A percentile compares a stretch with the other conserved stretches of the same genome.
Evolutionary conservation across 108 stramenopile genomes (phyloP).

Genomic region (Chaetoceros muelleri): DNA sequence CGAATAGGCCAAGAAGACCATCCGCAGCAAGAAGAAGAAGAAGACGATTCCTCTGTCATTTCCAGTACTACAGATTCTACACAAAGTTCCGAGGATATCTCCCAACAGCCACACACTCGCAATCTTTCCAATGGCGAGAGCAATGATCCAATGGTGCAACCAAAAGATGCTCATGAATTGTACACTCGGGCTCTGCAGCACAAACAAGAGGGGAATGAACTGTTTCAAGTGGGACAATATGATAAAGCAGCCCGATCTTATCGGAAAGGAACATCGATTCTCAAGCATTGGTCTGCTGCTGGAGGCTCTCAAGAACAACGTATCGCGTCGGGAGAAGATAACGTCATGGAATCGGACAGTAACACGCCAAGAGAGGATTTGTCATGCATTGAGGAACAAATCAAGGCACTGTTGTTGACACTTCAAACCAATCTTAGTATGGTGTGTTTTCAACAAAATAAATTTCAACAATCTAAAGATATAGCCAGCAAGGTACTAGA

Average conservation of each 20-base stretch:
- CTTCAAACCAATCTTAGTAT: conserved; percentile 74
- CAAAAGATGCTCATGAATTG: not conserved
- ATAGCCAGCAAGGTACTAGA: conserved; percentile 59
- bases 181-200: not conserved
- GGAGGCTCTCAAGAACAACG: too few relatives aligned
- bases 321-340: too few relatives aligned
- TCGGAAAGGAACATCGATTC: conserved; percentile 43
- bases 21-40: too few relatives aligned
- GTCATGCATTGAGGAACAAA: conserved; percentile 47
- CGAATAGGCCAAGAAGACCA: too few relatives aligned
- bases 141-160: too few relatives aligned
- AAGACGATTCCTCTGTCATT: too few relatives aligned
- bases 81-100: too few relatives aligned
- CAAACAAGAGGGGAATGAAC: conserved; percentile 74
- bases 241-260: conserved; percentile 60
- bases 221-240: conserved; percentile 48
- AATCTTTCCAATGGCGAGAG: too few relatives aligned
- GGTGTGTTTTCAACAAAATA: conserved; percentile 66
- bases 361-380: conserved; percentile 13
- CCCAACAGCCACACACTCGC: too few relatives aligned
- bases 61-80: too few relatives aligned
- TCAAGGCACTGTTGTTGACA: conserved; percentile 46
- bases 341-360: conserved; percentile 26
- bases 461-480: conserved; percentile 36
- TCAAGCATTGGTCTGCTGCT: too few relatives aligned